These are phyloP conservation scores for Pseudogymnoascus verrucosus DNA, from an alignment of 2,329 filamentous ascomycete species.

Conservation along the genomic window DNA sequence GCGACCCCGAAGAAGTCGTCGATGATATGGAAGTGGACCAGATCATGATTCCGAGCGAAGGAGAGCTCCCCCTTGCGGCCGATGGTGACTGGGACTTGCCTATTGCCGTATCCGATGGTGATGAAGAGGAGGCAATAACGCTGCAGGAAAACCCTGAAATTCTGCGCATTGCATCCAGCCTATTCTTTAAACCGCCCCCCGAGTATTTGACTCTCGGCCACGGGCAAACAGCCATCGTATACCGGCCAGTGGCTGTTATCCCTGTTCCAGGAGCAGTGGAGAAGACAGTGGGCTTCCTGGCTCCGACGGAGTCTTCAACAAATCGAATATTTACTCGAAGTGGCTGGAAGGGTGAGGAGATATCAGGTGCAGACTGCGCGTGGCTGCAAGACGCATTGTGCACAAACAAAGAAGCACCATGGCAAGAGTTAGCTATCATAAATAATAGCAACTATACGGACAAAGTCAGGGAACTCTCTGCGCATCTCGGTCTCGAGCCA, in stretches of 20 bases:
- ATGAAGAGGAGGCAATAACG: background rate
- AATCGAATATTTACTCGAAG: background rate
- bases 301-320: background rate
- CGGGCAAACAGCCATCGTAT: background rate
- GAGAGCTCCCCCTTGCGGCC: no score
- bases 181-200: background rate
- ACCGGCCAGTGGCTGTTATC: background rate
- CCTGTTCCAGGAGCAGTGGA: background rate
- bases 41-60: background rate
- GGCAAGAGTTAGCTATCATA: background rate
- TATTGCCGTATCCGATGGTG: background rate
- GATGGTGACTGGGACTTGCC: background rate
- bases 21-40: background rate
- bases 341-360: background rate
- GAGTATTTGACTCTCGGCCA: background rate
- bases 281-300: background rate
- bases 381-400: background rate
- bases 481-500: background rate
- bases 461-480: background rate
- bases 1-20: background rate
- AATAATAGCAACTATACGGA: background rate
- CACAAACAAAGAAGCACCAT: background rate
- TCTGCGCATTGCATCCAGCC: background rate
- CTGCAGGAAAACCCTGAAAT: background rate
- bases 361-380: background rate